Percentiles rank a stretch among this genome's conserved stretches.
phyloP scores from a whole-genome alignment of 169 alveolate species.

The Plasmodium adleri region DNA sequence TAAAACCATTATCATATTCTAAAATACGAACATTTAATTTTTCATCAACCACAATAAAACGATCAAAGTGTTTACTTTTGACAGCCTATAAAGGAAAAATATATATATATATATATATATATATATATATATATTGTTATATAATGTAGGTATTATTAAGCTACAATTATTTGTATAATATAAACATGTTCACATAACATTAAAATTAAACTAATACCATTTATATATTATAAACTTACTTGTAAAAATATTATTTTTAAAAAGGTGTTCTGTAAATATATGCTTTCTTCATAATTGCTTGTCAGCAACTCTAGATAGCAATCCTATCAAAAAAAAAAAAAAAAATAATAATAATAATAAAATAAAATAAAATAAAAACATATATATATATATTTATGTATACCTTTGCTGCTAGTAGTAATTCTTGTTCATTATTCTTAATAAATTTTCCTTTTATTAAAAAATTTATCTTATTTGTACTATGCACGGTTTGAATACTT shows the following conservation, averaged over 20 bases:
- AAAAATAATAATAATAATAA: not conserved
- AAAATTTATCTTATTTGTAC: conserved; percentile 48
- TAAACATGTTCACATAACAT: not conserved
- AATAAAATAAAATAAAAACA: not conserved
- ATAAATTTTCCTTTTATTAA: conserved; percentile 51
- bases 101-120: not conserved
- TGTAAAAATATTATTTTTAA: conserved; percentile 44
- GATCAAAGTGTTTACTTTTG: conserved; percentile 20
- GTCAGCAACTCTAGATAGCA: conserved; percentile 39
- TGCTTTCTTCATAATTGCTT: conserved; percentile 33
- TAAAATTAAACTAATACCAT: not conserved
- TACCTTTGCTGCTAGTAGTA: conserved; percentile 70
- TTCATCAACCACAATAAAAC: conserved; percentile 49
- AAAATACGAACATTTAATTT: conserved; percentile 49
- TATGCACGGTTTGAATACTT: conserved; percentile 54
- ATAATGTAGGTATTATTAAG: not conserved
- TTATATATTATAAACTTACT: conserved; percentile 6
- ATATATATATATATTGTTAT: not conserved
- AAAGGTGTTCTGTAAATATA: conserved; percentile 55
- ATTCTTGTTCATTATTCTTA: conserved; percentile 16
- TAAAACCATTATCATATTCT: conserved; percentile 29
- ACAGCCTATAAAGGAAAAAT: conserved; percentile 9
- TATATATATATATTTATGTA: not conserved
- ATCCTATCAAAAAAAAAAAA: conserved; percentile 18
- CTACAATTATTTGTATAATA: not conserved